phyloP scores from a whole-genome alignment of 2,329 filamentous ascomycete genomes.

The Cladosporium phlei region DNA sequence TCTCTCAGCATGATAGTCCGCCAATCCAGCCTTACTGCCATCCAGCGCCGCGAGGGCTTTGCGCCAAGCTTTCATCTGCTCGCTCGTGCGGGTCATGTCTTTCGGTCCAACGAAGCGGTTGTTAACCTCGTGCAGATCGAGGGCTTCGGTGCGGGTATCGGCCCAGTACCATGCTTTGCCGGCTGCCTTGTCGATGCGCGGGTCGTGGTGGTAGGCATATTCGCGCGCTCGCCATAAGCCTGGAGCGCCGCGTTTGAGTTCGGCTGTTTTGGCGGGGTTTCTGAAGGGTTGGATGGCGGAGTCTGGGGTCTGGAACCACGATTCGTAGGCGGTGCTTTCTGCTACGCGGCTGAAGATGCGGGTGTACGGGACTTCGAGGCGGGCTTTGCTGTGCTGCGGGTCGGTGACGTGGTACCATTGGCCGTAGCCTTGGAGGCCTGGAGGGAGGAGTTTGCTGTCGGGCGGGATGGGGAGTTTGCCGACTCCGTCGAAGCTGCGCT shows the following conservation, averaged over 20 bases:
- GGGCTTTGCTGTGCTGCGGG: slow-evolving; percentile 36
- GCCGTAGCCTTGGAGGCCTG: slow-evolving; percentile 44
- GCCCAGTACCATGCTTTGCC: slow-evolving; percentile 54
- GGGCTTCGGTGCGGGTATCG: slow-evolving; percentile 51
- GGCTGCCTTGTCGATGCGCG: slow-evolving; percentile 38
- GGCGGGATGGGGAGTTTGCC: slow-evolving; percentile 24
- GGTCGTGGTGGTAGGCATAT: slow-evolving; percentile 44
- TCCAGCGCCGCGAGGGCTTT: slow-evolving; percentile 26
- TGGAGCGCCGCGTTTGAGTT: slow-evolving; percentile 36
- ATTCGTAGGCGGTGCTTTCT: slow-evolving; percentile 46
- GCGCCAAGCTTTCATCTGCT: slow-evolving; percentile 23
- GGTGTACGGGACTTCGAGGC: slow-evolving; percentile 43
- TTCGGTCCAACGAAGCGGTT: slow-evolving; percentile 44
- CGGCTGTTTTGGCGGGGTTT: neutral
- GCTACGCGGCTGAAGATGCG: slow-evolving; percentile 52
- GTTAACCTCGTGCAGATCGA: slow-evolving; percentile 53
- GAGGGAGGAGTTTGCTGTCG: slow-evolving; percentile 34
- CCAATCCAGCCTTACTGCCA: slow-evolving; percentile 23
- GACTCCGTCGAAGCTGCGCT: slow-evolving; percentile 29
- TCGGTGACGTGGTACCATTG: slow-evolving; percentile 50
- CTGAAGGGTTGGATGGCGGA: neutral
- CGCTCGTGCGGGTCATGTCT: slow-evolving; percentile 11
- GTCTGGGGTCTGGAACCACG: slow-evolving; percentile 38
- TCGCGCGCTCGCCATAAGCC: slow-evolving; percentile 44
- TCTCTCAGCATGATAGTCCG: slow-evolving; percentile 24